A percentile compares a stretch with the other conserved stretches of the same genome.
Conservation (phyloP, 257 asterid genomes). For the Solanum lycopersicoides region DNA sequence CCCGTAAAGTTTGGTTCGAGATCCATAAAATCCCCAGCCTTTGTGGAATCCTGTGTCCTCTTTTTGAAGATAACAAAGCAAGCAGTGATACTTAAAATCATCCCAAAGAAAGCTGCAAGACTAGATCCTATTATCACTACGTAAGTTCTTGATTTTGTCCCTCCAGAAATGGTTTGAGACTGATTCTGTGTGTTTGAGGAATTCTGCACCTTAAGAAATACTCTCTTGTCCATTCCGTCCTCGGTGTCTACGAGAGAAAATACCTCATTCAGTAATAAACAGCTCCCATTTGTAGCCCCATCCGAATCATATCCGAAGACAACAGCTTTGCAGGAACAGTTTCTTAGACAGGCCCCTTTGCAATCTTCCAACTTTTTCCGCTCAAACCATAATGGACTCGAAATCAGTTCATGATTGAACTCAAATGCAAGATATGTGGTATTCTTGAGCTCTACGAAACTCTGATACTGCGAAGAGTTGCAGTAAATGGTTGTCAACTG, state of each 20-base stretch:
- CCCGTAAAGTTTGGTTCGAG: not conserved
- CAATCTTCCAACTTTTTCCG: not conserved
- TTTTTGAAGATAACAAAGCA: not conserved
- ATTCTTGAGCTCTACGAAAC: not conserved
- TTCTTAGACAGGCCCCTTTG: not conserved
- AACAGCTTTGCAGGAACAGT: not conserved
- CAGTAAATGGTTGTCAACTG: not conserved
- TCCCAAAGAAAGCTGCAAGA: not conserved
- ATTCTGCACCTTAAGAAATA: not conserved
- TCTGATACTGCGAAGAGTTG: not conserved
- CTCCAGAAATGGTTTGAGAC: not conserved
- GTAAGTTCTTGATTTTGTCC: not conserved
- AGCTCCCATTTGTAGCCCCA: not conserved
- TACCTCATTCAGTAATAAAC: not conserved
- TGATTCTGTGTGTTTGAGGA: not conserved
- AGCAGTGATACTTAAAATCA: not conserved
- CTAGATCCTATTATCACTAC: not conserved
- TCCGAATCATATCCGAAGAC: not conserved
- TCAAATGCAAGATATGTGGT: not conserved
- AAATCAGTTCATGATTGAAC: rapidly evolving
- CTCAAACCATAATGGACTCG: rapidly evolving
- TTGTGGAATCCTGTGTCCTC: not conserved
- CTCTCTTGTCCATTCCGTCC: not conserved
- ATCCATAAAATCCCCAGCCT: not conserved
- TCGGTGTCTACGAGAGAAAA: not conserved